Percentiles rank a stretch among this genome's conserved stretches.
These are phyloP conservation scores for Terana coerulea DNA, from an alignment of 768 basidiomycete genomes.

Conservation along the genomic window DNA sequence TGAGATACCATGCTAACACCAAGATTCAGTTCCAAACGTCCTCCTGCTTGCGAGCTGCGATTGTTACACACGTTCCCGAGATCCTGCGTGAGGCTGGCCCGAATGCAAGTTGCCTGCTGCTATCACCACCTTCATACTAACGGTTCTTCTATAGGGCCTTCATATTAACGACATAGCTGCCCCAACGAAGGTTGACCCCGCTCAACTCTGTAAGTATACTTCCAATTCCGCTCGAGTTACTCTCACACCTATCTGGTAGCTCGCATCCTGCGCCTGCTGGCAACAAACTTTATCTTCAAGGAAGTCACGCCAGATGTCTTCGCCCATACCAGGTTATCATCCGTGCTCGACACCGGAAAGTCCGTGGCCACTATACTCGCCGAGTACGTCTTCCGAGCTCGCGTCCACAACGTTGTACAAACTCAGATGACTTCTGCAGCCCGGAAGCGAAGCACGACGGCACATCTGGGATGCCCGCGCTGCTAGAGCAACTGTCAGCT, in stretches of 20 bases:
- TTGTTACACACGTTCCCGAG: constrained; percentile 21
- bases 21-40: constrained; percentile 8
- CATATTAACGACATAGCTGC: constrained; percentile 30
- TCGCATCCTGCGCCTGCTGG: constrained; percentile 27
- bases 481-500: constrained; percentile 9
- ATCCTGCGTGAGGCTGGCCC: constrained; percentile 29
- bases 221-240: neutral
- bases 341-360: constrained; percentile 19
- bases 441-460: constrained; percentile 21
- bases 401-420: too few relatives aligned
- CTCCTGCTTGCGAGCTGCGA: constrained; percentile 7
- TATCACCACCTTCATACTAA: neutral
- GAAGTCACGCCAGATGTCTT: constrained; percentile 29
- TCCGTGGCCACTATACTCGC: constrained; percentile 8
- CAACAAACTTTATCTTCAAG: constrained; percentile 27
- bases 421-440: constrained; percentile 1
- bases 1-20: neutral
- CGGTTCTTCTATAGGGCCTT: constrained; percentile 18
- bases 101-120: constrained; percentile 13
- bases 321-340: constrained; percentile 26
- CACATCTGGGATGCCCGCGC: constrained; percentile 1
- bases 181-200: constrained; percentile 17
- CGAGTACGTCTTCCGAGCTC: neutral
- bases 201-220: constrained; percentile 22
- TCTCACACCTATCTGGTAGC: constrained; percentile 6